These are phyloP conservation scores for Pelagomonas calceolata DNA, from an alignment of 108 stramenopile species.

Conservation along the genomic window DNA sequence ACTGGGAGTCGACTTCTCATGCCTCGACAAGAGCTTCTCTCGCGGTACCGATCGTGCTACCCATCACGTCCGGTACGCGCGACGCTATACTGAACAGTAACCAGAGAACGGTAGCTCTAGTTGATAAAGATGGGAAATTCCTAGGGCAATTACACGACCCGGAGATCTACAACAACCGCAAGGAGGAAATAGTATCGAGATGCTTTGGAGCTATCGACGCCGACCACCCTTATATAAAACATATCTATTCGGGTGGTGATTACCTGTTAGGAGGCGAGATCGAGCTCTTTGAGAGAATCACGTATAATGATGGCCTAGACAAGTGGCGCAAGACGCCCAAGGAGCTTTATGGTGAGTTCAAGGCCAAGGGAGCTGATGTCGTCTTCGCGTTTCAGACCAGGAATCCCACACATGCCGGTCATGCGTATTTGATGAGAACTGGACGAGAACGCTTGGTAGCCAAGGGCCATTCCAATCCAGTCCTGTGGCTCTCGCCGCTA, in stretches of 20 bases:
- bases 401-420: constrained; percentile 95
- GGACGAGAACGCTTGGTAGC: constrained; percentile 68
- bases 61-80: constrained; percentile 78
- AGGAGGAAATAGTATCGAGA: constrained; percentile 86
- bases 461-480: constrained; percentile 83
- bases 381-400: constrained; percentile 97
- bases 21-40: constrained; percentile 74
- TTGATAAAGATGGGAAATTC: constrained; percentile 81
- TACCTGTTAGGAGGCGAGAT: constrained; percentile 90
- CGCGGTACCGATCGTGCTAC: constrained; percentile 86
- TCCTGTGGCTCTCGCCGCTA: constrained; percentile 91
- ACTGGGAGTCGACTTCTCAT: constrained; percentile 57
- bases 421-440: constrained; percentile 92
- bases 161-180: constrained; percentile 88
- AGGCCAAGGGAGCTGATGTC: constrained; percentile 85
- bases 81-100: constrained; percentile 54
- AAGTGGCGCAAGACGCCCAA: constrained; percentile 84
- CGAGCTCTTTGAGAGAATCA: constrained; percentile 82
- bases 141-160: constrained; percentile 83
- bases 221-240: constrained; percentile 88
- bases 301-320: constrained; percentile 95
- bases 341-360: constrained; percentile 81
- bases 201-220: constrained; percentile 92
- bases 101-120: constrained; percentile 69
- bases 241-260: constrained; percentile 86